phyloP scores from a whole-genome alignment of 352 stramenopile species.

The Phytophthora parvispora region DNA sequence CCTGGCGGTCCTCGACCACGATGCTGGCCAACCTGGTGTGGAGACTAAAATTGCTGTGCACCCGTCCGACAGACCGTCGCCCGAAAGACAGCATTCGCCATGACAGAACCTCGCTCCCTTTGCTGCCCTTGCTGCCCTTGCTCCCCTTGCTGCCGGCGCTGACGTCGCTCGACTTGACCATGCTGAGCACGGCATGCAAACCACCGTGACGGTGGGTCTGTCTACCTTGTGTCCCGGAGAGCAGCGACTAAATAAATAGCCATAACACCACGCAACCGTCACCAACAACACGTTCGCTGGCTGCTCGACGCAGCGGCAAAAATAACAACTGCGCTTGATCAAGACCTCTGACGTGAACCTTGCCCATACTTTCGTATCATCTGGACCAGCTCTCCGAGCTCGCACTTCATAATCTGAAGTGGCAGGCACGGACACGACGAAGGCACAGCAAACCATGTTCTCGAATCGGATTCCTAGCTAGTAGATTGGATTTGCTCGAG shows the following conservation, averaged over 20 bases:
- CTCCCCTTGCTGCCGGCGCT: background rate
- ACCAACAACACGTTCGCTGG: background rate
- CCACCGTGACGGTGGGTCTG: background rate
- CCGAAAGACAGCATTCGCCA: constrained; percentile 12
- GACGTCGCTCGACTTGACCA: constrained; percentile 3
- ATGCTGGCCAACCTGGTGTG: constrained; percentile 12
- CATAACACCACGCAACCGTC: constrained; percentile 2
- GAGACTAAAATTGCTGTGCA: constrained; percentile 18
- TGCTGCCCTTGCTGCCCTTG: constrained; percentile 2
- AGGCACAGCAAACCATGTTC: constrained; percentile 1
- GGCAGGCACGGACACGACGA: background rate
- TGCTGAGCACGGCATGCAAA: background rate
- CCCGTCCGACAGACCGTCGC: constrained; percentile 17
- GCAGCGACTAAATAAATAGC: background rate
- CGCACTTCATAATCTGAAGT: background rate
- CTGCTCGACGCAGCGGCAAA: background rate
- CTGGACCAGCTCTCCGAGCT: background rate
- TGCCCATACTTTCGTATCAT: background rate
- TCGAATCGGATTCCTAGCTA: constrained; percentile 10
- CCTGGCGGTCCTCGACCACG: constrained; percentile 30
- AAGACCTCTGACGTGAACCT: background rate
- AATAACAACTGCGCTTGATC: background rate
- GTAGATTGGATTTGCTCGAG: constrained; percentile 5
- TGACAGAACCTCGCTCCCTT: background rate
- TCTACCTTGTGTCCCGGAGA: background rate